Evolutionary conservation across 1,284 basidiomycete genomes (phyloP), one percentile per base, ranked within the genome.

Genomic region (Grifola frondosa): DNA sequence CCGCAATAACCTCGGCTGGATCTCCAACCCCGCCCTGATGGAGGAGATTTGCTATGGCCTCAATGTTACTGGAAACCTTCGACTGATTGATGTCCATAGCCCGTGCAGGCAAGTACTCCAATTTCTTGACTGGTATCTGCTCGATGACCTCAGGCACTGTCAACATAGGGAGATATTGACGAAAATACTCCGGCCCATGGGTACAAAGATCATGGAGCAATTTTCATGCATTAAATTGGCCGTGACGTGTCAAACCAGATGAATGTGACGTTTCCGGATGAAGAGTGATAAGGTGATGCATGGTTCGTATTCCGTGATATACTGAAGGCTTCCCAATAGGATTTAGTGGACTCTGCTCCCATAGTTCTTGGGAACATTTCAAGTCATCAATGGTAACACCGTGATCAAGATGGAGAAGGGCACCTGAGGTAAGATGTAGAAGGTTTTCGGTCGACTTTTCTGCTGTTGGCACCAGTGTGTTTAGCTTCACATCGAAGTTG

Each of bases 401-500:
- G 35, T 63, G 56, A 13, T 57, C 38, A 2, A 67, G 46, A 12
- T 43, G 43, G 24, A 67, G 39, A 0, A 63, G 21, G 2, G 52
- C 40, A 1, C 53, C 62, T 1, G 62, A 61, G 13, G 64, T 65
- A 0, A 63, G 26, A 46, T 66, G 63, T 20, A 49, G 48, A 1
- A 64, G 37, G 1, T 49, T 46, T 1, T 42, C 46, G 1, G 16
- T 19, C 5, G 49, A 25, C 29, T 54, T 53, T 17, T 64, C 59
- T 3, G 60, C 36, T 0, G 60, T 64, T 3, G 60, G 58, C 11
- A 56, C 36, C 0, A 40, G 34, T 1, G 21, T 24, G 15, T 62
- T 54, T 7, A 65, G 30, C n/a, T 58, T 47, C 3, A 63, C 32
- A 25, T 67, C 64, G 34, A 66, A 56, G 37, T 67, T 68, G 45